These are phyloP conservation scores for Pythium scleroteichum DNA, from an alignment of 352 stramenopile genomes.

Conservation along the genomic window DNA sequence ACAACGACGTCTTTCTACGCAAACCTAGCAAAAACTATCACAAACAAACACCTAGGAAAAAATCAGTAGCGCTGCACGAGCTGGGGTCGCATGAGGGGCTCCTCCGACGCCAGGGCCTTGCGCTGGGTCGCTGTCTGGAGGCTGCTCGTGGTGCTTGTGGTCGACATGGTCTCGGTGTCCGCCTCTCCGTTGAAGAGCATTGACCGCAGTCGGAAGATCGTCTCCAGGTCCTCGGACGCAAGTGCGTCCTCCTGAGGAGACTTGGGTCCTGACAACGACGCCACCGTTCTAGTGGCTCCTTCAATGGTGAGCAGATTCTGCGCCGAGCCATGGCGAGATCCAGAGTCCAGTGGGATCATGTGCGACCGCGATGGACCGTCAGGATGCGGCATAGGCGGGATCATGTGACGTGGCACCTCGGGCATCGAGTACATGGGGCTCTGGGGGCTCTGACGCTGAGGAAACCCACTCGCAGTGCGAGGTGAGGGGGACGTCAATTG, in stretches of 20 bases:
- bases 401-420: constrained; percentile 23
- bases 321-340: constrained; percentile 5
- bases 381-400: constrained; percentile 21
- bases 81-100: not conserved
- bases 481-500: not conserved
- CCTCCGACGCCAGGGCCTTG: constrained; percentile 3
- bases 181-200: constrained; percentile 30
- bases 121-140: constrained; percentile 4
- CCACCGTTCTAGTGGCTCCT: not conserved
- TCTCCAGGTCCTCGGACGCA: constrained; percentile 31
- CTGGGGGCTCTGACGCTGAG: not conserved
- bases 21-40: not conserved
- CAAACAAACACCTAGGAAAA: not conserved
- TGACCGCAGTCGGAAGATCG: constrained; percentile 38
- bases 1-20: no score
- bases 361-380: constrained; percentile 14
- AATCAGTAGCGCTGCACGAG: constrained; percentile 19
- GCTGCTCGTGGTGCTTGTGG: constrained; percentile 20
- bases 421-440: constrained; percentile 15
- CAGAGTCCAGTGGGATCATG: constrained; percentile 11
- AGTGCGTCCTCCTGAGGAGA: not conserved
- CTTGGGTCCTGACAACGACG: not conserved
- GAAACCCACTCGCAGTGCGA: constrained; percentile 2
- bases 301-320: constrained; percentile 6
- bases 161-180: constrained; percentile 25